Evolutionary conservation across 306 rosid species (phyloP).

Genomic region (Geum urbanum): DNA sequence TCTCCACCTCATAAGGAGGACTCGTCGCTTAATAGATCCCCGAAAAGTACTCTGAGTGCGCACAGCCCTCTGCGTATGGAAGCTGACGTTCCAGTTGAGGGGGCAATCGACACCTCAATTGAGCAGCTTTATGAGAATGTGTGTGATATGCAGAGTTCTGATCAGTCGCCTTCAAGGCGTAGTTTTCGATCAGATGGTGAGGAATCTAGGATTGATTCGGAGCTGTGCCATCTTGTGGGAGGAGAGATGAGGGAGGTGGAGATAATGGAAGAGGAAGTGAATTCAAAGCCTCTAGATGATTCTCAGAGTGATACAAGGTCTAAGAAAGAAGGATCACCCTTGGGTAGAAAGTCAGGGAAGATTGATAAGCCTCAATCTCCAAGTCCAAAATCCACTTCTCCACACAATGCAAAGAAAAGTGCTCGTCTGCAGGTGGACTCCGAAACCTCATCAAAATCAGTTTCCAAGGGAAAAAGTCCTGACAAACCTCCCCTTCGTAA

Average conservation of each 20-base stretch:
- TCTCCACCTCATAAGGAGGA: slow-evolving; percentile 38
- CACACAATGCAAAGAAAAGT: slow-evolving; percentile 42
- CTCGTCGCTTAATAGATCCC: slow-evolving; percentile 27
- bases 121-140: slow-evolving; percentile 96
- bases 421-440: slow-evolving; percentile 29
- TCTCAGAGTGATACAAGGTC: slow-evolving; percentile 44
- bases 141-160: slow-evolving; percentile 97
- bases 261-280: slow-evolving; percentile 82
- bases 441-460: slow-evolving; percentile 38
- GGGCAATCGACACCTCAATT: slow-evolving; percentile 65
- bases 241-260: slow-evolving; percentile 93
- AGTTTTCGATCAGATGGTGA: slow-evolving; percentile 81
- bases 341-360: slow-evolving; percentile 43
- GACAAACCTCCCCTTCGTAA: slow-evolving; percentile 53
- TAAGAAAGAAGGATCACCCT: slow-evolving; percentile 41
- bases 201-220: slow-evolving; percentile 94
- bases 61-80: slow-evolving; percentile 30
- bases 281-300: slow-evolving; percentile 40
- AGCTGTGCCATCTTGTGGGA: slow-evolving; percentile 81
- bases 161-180: slow-evolving; percentile 76
- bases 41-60: slow-evolving; percentile 34
- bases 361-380: slow-evolving; percentile 41
- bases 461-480: slow-evolving; percentile 37
- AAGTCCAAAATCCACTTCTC: slow-evolving; percentile 44
- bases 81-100: slow-evolving; percentile 35